Percentiles rank a stretch among this genome's conserved stretches.
Evolutionary conservation across 257 asterid species (phyloP).

Genomic region (Jaltomata sinuosa): DNA sequence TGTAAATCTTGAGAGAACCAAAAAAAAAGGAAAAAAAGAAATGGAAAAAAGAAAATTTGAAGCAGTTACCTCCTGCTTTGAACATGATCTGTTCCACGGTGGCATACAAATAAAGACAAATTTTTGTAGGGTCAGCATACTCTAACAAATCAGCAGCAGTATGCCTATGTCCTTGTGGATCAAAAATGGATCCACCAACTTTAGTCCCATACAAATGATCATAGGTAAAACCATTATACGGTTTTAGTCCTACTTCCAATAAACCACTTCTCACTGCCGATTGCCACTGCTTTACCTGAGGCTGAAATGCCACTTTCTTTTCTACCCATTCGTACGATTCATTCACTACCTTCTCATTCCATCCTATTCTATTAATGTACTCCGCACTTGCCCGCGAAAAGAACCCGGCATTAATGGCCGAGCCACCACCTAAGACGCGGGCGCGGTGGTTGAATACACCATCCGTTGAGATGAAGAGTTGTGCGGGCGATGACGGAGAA

Average conservation of each 20-base stretch:
- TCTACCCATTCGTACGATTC: constrained; percentile 81
- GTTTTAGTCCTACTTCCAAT: constrained; percentile 47
- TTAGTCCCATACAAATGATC: constrained; percentile 70
- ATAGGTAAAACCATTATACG: constrained; percentile 41
- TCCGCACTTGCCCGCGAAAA: constrained; percentile 41
- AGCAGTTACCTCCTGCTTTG: constrained; percentile 24
- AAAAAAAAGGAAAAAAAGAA: too few relatives aligned
- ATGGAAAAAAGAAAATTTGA: not conserved
- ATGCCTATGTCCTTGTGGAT: constrained; percentile 54
- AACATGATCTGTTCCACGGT: constrained; percentile 45
- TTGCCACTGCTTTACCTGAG: constrained; percentile 48
- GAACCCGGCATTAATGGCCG: constrained; percentile 81
- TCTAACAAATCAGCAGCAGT: constrained; percentile 73
- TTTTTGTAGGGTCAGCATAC: constrained; percentile 41
- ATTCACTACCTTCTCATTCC: constrained; percentile 43
- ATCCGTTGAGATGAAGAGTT: constrained; percentile 62
- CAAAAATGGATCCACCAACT: constrained; percentile 62
- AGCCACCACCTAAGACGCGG: constrained; percentile 69
- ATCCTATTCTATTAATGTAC: constrained; percentile 30
- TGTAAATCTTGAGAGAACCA: not conserved
- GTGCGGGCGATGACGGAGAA: constrained; percentile 51
- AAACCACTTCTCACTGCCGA: constrained; percentile 62
- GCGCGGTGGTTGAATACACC: constrained; percentile 78
- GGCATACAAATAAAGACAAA: constrained; percentile 45
- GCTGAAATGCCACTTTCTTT: constrained; percentile 51